Evolutionary conservation across 2,329 filamentous ascomycete species (phyloP), one percentile per base, ranked within the genome.

Genomic region (Leptographium procerum): DNA sequence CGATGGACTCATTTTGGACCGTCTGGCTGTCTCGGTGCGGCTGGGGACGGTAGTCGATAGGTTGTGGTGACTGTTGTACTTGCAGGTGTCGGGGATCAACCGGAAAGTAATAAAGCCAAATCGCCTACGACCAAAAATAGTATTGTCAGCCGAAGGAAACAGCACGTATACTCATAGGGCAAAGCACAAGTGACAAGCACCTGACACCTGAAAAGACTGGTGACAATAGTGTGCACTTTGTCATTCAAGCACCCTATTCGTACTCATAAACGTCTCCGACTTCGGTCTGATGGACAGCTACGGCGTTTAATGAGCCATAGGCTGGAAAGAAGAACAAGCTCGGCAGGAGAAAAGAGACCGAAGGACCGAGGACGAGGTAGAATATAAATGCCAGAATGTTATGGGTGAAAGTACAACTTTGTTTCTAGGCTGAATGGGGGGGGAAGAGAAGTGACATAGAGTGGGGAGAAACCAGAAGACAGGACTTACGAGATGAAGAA

Each of bases 1-100:
- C 16, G 58, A 53, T 13, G 60, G 56, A 43, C 57, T 34, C 61
- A 63, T 61, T 11, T 7, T 52, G 55, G 47, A 11, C 29, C 6
- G 28, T 3, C 16, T 22, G 40, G 40, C n/a, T 43, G 16, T 22
- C 5, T 19, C 8, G 40, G 40, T 43, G n/a, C 40, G 19, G 40
- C 40, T 43, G 10, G 19, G n/a, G 19, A n/a, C 16, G 3, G n/a
- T 16, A 33, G 31, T 33, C 31, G 40, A n/a, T 16, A n/a, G 40
- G 19, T 43, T 43, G n/a, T 43, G 16, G 40, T 43, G 16, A 43
- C n/a, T n/a, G n/a, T n/a, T n/a, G n/a, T 43, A 43, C 16, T 43
- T 19, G 40, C n/a, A 3, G 40, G 14, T 8, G 36, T 4, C 14
- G 40, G n/a, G 40, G 40, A 19, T 43, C 40, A 43, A n/a, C 19